These are phyloP conservation scores for Pseudogymnoascus sp. DNA, from an alignment of 2,329 filamentous ascomycete species.

Conservation along the genomic window DNA sequence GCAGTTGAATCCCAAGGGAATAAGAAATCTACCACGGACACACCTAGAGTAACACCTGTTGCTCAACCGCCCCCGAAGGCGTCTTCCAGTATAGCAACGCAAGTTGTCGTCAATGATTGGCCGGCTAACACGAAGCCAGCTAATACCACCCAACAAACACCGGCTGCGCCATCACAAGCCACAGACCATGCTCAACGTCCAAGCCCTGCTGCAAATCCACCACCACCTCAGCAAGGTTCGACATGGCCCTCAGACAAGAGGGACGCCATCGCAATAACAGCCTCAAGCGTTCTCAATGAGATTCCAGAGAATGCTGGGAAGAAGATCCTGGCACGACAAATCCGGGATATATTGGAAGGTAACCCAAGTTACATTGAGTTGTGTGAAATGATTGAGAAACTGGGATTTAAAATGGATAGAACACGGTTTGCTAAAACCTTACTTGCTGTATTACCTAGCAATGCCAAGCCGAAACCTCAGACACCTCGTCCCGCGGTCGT, in stretches of 20 bases:
- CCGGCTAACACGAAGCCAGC: neutral
- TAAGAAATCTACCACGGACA: neutral
- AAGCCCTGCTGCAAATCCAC: neutral
- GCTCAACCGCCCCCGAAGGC: neutral
- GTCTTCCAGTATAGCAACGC: neutral
- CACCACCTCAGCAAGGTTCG: neutral
- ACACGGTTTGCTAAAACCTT: conserved; percentile 13
- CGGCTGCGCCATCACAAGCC: neutral
- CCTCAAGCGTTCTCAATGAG: conserved; percentile 8
- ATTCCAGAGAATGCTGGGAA: conserved; percentile 12
- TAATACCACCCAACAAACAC: neutral
- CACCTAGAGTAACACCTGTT: neutral
- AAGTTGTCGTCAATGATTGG: neutral
- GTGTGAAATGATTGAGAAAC: conserved; percentile 14
- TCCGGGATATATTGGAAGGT: conserved; percentile 11
- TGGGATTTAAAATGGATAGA: conserved; percentile 13
- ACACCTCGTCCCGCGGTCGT: neutral
- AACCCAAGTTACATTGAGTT: conserved; percentile 13
- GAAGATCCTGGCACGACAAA: conserved; percentile 5
- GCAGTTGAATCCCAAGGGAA: neutral
- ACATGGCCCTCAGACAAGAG: conserved; percentile 11
- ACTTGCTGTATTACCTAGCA: neutral
- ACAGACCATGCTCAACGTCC: neutral
- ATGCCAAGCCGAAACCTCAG: neutral
- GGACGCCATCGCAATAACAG: conserved; percentile 7